Evolutionary conservation across 345 rosid species (phyloP).

Genomic region (Laguncularia racemosa): DNA sequence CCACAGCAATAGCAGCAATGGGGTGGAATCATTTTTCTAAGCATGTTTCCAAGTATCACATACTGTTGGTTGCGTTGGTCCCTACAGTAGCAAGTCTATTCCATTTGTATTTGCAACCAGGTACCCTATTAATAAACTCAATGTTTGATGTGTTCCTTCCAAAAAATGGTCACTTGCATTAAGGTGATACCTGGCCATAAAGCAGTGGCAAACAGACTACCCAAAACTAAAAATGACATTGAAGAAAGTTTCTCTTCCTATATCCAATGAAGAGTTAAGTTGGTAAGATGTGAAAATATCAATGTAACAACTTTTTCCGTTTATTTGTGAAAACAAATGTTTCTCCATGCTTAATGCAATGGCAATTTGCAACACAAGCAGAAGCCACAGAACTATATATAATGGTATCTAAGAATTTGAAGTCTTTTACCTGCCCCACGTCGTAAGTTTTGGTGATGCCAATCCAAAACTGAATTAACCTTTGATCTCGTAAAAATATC

Average conservation of each 20-base stretch:
- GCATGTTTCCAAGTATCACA: too few species aligned
- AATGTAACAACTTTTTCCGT: neutral
- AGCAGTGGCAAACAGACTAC: neutral
- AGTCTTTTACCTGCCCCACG: slow-evolving; percentile 47
- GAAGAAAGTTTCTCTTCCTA: neutral
- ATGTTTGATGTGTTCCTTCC: too few species aligned
- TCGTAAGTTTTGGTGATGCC: slow-evolving; percentile 86
- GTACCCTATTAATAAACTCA: too few species aligned
- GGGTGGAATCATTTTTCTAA: too few species aligned
- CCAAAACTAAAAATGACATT: neutral
- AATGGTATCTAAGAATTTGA: neutral
- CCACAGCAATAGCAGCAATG: too few species aligned
- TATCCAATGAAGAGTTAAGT: neutral
- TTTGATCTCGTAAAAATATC: slow-evolving; percentile 78
- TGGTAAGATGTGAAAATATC: neutral
- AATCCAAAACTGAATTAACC: slow-evolving; percentile 74
- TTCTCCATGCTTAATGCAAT: slow-evolving; percentile 1
- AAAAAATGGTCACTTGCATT: too few species aligned
- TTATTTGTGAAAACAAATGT: neutral
- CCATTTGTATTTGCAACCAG: too few species aligned
- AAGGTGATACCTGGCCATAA: too few species aligned
- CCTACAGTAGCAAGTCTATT: too few species aligned
- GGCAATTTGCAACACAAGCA: neutral
- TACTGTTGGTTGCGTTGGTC: too few species aligned
- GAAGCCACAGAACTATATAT: neutral